Evolutionary conservation across 1,284 basidiomycete species (phyloP).

Genomic region (Ganoderma leucocontextum): DNA sequence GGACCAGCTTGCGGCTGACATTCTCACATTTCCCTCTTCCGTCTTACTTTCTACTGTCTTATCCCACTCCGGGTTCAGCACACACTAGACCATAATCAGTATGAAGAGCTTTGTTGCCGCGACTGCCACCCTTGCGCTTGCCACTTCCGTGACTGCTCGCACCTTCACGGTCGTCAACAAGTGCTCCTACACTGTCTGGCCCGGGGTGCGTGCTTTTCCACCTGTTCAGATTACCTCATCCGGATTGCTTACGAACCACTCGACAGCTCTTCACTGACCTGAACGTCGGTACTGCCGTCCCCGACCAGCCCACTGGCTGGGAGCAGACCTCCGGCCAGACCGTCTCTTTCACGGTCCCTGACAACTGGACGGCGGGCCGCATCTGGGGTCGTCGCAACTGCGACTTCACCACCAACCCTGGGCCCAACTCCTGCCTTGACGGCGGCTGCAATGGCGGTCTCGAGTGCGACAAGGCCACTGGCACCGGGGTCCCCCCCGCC

Average conservation of each 20-base stretch:
- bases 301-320: constrained; percentile 45
- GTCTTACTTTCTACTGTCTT: not conserved
- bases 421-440: constrained; percentile 50
- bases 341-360: constrained; percentile 46
- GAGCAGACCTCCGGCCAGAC: constrained; percentile 41
- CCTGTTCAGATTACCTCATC: too few species aligned
- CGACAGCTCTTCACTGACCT: constrained; percentile 45
- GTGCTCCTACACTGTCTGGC: constrained; percentile 34
- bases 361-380: constrained; percentile 50
- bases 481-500: constrained; percentile 54
- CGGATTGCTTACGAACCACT: not conserved
- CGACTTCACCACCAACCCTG: constrained; percentile 50
- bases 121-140: constrained; percentile 15
- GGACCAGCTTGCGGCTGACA: not conserved
- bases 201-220: constrained; percentile 15
- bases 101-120: constrained; percentile 19
- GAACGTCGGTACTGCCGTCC: constrained; percentile 40
- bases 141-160: constrained; percentile 19
- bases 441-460: constrained; percentile 60
- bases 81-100: not conserved
- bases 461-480: constrained; percentile 48
- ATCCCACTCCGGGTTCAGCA: not conserved
- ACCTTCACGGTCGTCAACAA: constrained; percentile 34
- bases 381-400: constrained; percentile 56
- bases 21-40: not conserved